Evolutionary conservation across 441 rosid species (phyloP), one percentile per base, ranked within the genome.

Genomic region (Daphne laureola): DNA sequence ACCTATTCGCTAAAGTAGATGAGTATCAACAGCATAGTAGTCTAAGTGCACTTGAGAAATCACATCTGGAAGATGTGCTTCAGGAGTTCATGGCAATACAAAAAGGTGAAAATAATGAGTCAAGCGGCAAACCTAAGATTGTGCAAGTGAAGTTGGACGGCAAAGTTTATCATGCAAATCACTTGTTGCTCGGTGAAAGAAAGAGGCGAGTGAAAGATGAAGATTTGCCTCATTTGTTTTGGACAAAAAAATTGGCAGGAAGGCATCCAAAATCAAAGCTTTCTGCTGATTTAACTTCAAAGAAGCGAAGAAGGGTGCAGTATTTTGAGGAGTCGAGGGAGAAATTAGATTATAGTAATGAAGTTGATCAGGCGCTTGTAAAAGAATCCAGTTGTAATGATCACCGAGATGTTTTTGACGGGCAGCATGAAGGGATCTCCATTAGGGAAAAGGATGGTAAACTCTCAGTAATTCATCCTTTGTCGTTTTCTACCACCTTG

Each of bases 211-310:
- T 66, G 53, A 61, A 56, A 17, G 74, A 75, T 71, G 90, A 75
- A 72, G 77, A 71, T 46, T 64, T 56, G 17, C 86, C 95, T 11
- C 83, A 81, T 57, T 23, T 73, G 13, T 87, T 87, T 67, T 90
- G 99, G 99, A 63, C 76, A 67, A 79, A 74, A 52, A 68, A 85
- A 56, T 68, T 87, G 40, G 74, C 62, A 17, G 85, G 78, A 50
- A 85, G 70, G 73, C 46, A 59, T 54, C 96, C 93, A 27, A 43
- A 31, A 45, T 94, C 96, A 93, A 87, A 69, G 64, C 82, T 80
- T 72, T 46, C 49, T 46, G 73, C 83, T 64, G 68, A 51, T 72
- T 67, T 75, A 59, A 61, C 81, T 38, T 95, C 73, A 46, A 77
- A 89, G 68, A 79, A 58, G 50, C 76, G 94, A 36, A 94, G 90